Base-by-base conservation (phyloP, 202 grass and related monocot genomes). In the Alloteropsis angusta region DNA sequence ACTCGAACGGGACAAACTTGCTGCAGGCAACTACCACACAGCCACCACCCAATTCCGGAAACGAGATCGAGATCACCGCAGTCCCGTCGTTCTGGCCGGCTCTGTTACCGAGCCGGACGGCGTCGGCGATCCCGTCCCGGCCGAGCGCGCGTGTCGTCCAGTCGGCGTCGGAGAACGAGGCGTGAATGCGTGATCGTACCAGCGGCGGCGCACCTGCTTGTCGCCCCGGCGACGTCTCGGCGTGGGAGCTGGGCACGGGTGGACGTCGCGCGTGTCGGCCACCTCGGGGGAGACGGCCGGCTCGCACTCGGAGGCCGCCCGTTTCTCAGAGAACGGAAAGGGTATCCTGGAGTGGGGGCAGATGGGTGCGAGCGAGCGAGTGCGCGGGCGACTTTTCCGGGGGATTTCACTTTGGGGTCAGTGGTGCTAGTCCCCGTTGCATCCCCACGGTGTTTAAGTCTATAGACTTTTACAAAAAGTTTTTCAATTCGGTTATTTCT, bases 181-280 rank as follows among this genome's bases (percentile, higher is more conserved):
- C 59, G 30, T 9, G 59, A 35, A n/a, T 1, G 32, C 59, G 30
- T 9, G 59, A 35, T 9, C 32, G 28, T 30, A 30, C 28, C 28
- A 30, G 28, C 28, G 28, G 28, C 35, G 5, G 5, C 3, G 7
- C 49, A 18, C 49, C 18, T 53, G 49, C 49, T 21, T 18, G 49
- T 53, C 18, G 5, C 50, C 19, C 52, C 19, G 21, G 34, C 18
- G 36, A 1, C 19, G 38, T 66, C 63, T 23, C 39, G 67, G 65
- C 53, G 52, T n/a, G n/a, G n/a, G n/a, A n/a, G n/a, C n/a, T n/a
- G n/a, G n/a, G n/a, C n/a, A n/a, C 39, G 54, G 53, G 21, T 39
- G 68, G 58, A 26, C 56, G 68, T 76, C 80, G 46, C 58, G 80
- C 46, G 44, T 74, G 80, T 82, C 80, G 69, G 80, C 80, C 80